Evolutionary conservation across 371 early-diverging fungal genomes (phyloP).

Genomic region (Mucor circinelloides): DNA sequence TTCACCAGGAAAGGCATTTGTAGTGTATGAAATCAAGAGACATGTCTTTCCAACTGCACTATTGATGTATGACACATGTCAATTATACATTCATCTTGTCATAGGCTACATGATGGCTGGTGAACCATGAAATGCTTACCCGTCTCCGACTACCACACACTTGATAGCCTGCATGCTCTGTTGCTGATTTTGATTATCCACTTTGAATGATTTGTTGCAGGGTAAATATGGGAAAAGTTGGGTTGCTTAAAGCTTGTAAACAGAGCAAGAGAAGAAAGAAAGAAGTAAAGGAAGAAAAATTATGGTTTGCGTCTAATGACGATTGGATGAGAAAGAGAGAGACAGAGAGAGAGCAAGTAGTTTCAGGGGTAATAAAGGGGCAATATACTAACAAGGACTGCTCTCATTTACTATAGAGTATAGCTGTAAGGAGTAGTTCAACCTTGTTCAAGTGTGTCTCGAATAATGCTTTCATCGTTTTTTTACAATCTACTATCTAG

Average conservation of each 20-base stretch:
- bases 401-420: background rate
- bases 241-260: background rate
- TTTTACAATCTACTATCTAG: too few species aligned
- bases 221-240: background rate
- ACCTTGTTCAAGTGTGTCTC: background rate
- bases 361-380: background rate
- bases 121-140: constrained; percentile 61
- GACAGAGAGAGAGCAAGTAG: background rate
- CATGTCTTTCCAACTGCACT: constrained; percentile 89
- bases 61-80: background rate
- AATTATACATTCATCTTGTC: background rate
- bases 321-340: background rate
- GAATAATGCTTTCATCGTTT: background rate
- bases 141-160: constrained; percentile 98
- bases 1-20: constrained; percentile 84
- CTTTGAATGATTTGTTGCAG: constrained; percentile 1
- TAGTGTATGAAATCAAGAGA: constrained; percentile 79
- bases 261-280: background rate
- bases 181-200: constrained; percentile 21
- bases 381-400: background rate
- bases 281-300: background rate
- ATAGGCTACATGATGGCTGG: background rate
- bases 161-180: constrained; percentile 93
- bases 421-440: background rate
- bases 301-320: background rate